phyloP scores from a whole-genome alignment of 495 filamentous ascomycete species.

The Daldinia vernicosa region DNA sequence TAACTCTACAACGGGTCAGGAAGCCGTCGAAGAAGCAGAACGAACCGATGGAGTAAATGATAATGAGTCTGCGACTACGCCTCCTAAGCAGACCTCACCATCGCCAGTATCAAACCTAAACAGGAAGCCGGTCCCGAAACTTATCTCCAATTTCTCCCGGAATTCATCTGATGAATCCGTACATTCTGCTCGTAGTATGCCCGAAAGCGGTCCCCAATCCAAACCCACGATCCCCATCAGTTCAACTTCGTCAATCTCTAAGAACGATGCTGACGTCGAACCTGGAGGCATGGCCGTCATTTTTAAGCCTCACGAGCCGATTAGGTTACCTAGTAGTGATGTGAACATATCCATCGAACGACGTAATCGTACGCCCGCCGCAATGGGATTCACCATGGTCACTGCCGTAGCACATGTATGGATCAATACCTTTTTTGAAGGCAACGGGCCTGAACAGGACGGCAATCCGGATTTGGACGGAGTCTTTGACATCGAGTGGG shows the following conservation, averaged over 20 bases:
- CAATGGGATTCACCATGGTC: constrained; percentile 85
- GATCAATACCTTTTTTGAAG: constrained; percentile 96
- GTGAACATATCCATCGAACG: constrained; percentile 90
- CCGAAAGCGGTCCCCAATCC: constrained; percentile 1
- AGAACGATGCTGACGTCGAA: constrained; percentile 46
- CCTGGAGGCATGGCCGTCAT: constrained; percentile 72
- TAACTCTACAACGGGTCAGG: constrained; percentile 30
- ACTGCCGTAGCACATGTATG: constrained; percentile 93
- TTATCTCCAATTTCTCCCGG: constrained; percentile 26
- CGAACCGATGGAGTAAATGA: constrained; percentile 37
- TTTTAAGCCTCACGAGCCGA: constrained; percentile 68
- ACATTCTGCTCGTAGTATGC: constrained; percentile 5
- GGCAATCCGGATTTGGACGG: constrained; percentile 60
- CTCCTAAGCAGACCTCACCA: neutral
- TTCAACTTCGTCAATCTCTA: constrained; percentile 22
- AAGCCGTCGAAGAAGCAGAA: constrained; percentile 42
- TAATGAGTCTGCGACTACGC: constrained; percentile 11
- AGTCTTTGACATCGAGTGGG: constrained; percentile 68
- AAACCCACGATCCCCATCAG: constrained; percentile 2
- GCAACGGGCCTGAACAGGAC: constrained; percentile 69
- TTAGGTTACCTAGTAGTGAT: constrained; percentile 81
- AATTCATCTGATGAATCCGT: constrained; percentile 16
- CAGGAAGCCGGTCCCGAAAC: constrained; percentile 21
- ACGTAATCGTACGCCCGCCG: constrained; percentile 71
- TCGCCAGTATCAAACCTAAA: constrained; percentile 35